Evolutionary conservation across 371 early-diverging fungal genomes (phyloP).

Genomic region (Apophysomyces elegans): DNA sequence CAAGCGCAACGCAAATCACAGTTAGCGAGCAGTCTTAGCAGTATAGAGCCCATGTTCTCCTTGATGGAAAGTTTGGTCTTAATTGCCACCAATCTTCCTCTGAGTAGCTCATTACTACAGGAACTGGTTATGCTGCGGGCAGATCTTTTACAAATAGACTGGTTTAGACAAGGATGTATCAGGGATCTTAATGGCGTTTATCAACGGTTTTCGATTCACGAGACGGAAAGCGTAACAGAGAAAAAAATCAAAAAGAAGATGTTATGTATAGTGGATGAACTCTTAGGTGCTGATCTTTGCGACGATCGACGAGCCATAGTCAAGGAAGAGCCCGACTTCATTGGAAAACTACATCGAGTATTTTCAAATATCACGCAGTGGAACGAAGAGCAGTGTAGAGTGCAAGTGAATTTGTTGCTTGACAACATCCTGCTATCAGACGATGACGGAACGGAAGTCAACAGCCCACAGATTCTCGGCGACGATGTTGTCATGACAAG

Average conservation of each 20-base stretch:
- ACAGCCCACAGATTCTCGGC: conserved; percentile 8
- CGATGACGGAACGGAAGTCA: conserved; percentile 26
- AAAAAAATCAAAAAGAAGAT: conserved; percentile 48
- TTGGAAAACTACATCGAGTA: conserved; percentile 51
- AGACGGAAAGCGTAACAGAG: conserved; percentile 30
- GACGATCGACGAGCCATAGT: conserved; percentile 21
- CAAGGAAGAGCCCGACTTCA: conserved; percentile 38
- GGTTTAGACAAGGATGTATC: conserved; percentile 52
- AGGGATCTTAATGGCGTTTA: conserved; percentile 52
- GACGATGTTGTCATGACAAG: conserved; percentile 20
- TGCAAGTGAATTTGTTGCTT: conserved; percentile 59
- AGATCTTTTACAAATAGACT: conserved; percentile 41
- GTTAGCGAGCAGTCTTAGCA: conserved; percentile 37
- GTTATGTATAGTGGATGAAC: conserved; percentile 46
- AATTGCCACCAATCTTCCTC: conserved; percentile 44
- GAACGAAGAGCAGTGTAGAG: conserved; percentile 65
- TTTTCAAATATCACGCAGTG: conserved; percentile 61
- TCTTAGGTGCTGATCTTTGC: conserved; percentile 37
- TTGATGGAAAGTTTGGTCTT: conserved; percentile 39
- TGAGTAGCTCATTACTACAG: conserved; percentile 45
- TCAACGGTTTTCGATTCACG: conserved; percentile 46
- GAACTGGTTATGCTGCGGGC: conserved; percentile 43
- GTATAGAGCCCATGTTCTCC: conserved; percentile 45
- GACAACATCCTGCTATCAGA: conserved; percentile 56
- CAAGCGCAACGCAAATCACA: conserved; percentile 36